Base-by-base conservation (phyloP, 768 basidiomycete species). In the Paxillus rubicundulus region DNA sequence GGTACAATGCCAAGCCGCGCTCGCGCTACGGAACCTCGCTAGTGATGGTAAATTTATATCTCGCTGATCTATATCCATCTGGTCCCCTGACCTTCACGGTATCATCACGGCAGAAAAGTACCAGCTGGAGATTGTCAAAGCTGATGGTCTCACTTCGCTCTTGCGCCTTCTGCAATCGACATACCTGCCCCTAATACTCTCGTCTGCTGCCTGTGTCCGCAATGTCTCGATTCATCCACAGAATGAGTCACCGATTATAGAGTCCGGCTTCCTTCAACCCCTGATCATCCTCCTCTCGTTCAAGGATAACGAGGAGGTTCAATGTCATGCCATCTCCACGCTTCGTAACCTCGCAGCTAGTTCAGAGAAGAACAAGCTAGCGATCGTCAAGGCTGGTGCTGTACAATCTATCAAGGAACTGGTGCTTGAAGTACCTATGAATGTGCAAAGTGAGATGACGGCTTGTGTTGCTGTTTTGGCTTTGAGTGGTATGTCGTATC, bases 371-470 rank as follows among this genome's bases (percentile, higher is more conserved):
- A 99, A 98, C 77, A 99, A 98, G 76, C 82, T 89, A 36, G 93
- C 95, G 8, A 98, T 99, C 51, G 95, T 99, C 47, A 90, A 97
- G 68, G 96, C 97, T 5, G 97, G 97, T 4, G 97, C 97, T 16
- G 87, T 98, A 4, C 91, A 93, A 65, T 86, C 91, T 40, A 99
- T 99, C 74, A 97, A 97, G 73, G 93, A 98, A 63, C 77, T 99
- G 16, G 94, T 99, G 2, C 76, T 99, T 12, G 89, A 89, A 62
- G 96, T 98, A 1, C 94, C 97, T 4, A 84, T 97, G 75, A 89
- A 89, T 56, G 97, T 99, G 10, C 97, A 99, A 73, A 96, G 93
- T 64, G 97, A 98, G 74, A 99, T 99, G 97, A 99, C 97, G 39
- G 97, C 97, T 6, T 98, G 96, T 61, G 89, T 98, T 40, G 97